A percentile compares a stretch with the other conserved stretches of the same genome.
phyloP scores from a whole-genome alignment of 2,329 filamentous ascomycete genomes.

The Verticillium nonalfalfae region DNA sequence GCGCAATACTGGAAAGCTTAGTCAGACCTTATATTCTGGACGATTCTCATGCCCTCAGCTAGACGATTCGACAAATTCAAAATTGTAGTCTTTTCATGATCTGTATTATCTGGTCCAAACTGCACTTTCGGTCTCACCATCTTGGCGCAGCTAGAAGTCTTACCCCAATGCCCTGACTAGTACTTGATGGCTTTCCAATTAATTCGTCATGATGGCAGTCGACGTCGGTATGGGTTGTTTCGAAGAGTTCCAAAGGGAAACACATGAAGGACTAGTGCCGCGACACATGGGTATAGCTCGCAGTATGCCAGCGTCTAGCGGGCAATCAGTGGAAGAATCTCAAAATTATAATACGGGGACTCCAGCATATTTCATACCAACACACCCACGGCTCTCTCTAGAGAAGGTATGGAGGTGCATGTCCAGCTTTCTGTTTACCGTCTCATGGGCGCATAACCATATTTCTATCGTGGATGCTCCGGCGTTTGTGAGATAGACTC shows the following conservation, averaged over 20 bases:
- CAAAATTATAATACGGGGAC: neutral
- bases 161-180: neutral
- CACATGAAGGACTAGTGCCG: conserved; percentile 19
- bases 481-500: neutral
- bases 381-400: neutral
- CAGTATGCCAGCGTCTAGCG: conserved; percentile 17
- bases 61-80: neutral
- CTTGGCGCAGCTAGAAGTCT: neutral
- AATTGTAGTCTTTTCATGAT: neutral
- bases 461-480: neutral
- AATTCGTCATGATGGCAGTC: conserved; percentile 17
- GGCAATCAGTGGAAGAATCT: neutral
- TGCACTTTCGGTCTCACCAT: conserved; percentile 20
- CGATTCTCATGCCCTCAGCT: too few relatives aligned
- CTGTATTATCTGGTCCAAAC: too few relatives aligned
- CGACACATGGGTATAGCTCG: conserved; percentile 18
- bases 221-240: conserved; percentile 20
- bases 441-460: neutral
- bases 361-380: neutral
- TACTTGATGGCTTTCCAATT: neutral
- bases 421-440: neutral
- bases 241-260: conserved; percentile 18
- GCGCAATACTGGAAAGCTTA: too few relatives aligned
- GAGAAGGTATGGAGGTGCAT: neutral
- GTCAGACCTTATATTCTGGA: too few relatives aligned